Percentiles rank a stretch among this genome's conserved stretches.
Evolutionary conservation across 2,329 filamentous ascomycete genomes (phyloP).

Genomic region (Leptographium galeiforme): DNA sequence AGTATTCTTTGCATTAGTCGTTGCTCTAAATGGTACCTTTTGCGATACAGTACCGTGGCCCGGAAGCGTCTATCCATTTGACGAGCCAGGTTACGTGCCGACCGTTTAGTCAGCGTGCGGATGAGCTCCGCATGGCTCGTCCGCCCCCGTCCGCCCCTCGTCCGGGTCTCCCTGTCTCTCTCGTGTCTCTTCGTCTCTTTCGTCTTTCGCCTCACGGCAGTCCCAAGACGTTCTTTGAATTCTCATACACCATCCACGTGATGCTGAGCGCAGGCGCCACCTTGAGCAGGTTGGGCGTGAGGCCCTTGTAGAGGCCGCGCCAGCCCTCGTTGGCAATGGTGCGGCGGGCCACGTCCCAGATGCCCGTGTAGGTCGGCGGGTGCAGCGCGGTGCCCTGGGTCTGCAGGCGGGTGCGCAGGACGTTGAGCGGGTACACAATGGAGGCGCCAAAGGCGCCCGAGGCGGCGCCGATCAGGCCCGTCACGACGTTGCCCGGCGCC

Average conservation of each 20-base stretch:
- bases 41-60: background rate
- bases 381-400: slow-evolving; percentile 92
- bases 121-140: background rate
- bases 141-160: background rate
- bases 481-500: slow-evolving; percentile 65
- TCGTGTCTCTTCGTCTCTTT: background rate
- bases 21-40: no score
- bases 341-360: slow-evolving; percentile 74
- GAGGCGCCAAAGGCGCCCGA: slow-evolving; percentile 86
- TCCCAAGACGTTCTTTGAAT: slow-evolving; percentile 60
- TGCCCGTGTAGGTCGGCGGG: slow-evolving; percentile 77
- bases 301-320: slow-evolving; percentile 80
- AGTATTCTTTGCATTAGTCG: no score
- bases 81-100: background rate
- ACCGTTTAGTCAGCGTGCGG: no score
- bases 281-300: slow-evolving; percentile 91
- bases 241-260: slow-evolving; percentile 87
- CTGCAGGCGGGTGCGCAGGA: slow-evolving; percentile 81
- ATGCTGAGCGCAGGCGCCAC: slow-evolving; percentile 94
- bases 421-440: slow-evolving; percentile 90
- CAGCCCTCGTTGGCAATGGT: slow-evolving; percentile 74
- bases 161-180: no score
- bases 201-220: slow-evolving; percentile 25
- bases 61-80: background rate
- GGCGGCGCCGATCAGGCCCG: slow-evolving; percentile 78